A percentile compares a stretch with the other conserved stretches of the same genome.
phyloP scores from a whole-genome alignment of 176 grass and related monocot genomes.

The Oropetium thomaeum region DNA sequence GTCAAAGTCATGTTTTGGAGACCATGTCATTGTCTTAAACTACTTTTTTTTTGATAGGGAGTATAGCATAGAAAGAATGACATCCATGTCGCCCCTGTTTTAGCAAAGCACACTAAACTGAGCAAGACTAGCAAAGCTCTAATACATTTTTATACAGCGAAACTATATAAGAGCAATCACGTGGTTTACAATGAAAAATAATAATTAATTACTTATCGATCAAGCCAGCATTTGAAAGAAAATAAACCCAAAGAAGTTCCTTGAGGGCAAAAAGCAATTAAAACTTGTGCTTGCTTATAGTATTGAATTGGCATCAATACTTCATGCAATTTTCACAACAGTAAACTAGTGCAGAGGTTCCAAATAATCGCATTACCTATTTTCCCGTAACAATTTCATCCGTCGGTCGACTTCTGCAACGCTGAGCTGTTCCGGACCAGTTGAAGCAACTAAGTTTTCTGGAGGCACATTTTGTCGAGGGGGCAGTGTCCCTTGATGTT shows the following conservation, averaged over 20 bases:
- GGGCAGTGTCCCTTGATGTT: constrained; percentile 49
- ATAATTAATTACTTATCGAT: constrained; percentile 25
- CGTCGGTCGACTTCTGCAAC: constrained; percentile 62
- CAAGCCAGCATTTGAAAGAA: constrained; percentile 1
- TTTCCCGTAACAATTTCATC: constrained; percentile 89
- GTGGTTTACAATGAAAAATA: background rate
- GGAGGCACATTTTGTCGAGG: constrained; percentile 40
- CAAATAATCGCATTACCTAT: constrained; percentile 59
- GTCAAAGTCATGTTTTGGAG: too few species aligned
- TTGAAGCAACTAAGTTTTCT: constrained; percentile 56
- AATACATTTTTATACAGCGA: background rate
- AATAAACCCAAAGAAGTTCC: background rate
- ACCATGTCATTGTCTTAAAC: too few species aligned
- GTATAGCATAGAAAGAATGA: background rate
- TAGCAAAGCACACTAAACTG: constrained; percentile 12
- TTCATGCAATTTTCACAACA: background rate
- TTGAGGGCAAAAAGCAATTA: background rate
- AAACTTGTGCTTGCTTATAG: background rate
- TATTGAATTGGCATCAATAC: constrained; percentile 3
- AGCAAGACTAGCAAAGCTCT: background rate
- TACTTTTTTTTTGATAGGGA: too few species aligned
- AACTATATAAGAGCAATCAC: background rate
- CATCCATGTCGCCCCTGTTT: background rate
- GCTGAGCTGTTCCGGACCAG: constrained; percentile 70
- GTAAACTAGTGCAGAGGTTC: background rate